Evolutionary conservation across 768 basidiomycete species (phyloP).

Genomic region (Punctularia strigosozonata): DNA sequence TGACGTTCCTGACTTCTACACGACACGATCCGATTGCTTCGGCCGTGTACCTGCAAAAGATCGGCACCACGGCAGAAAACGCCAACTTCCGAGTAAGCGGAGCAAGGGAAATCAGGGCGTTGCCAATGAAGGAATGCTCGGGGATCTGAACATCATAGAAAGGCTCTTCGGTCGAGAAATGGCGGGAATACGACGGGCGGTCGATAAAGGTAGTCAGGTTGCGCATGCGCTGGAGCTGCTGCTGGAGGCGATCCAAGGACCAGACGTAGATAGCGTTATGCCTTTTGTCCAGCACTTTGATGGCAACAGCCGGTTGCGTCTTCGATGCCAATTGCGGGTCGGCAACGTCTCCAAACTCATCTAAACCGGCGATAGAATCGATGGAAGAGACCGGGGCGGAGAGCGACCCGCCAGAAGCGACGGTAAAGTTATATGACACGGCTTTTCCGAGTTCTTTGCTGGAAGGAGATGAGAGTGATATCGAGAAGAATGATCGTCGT

Average conservation of each 20-base stretch:
- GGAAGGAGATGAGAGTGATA: constrained; percentile 6
- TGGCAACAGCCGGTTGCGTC: constrained; percentile 72
- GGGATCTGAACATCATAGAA: constrained; percentile 87
- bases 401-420: constrained; percentile 73
- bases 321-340: constrained; percentile 65
- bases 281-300: constrained; percentile 86
- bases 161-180: constrained; percentile 87
- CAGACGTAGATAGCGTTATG: constrained; percentile 85
- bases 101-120: constrained; percentile 70
- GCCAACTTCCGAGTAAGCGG: constrained; percentile 70
- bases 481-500: neutral
- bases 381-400: constrained; percentile 73
- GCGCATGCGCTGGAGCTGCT: constrained; percentile 87
- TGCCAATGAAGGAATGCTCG: constrained; percentile 88
- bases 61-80: constrained; percentile 66
- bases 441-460: constrained; percentile 83
- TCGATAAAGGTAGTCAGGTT: constrained; percentile 85
- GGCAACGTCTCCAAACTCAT: constrained; percentile 88
- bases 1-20: constrained; percentile 72
- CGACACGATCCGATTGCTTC: constrained; percentile 95
- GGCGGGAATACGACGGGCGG: constrained; percentile 85
- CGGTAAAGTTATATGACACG: constrained; percentile 86
- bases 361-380: constrained; percentile 77
- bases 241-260: constrained; percentile 81
- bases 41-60: constrained; percentile 88